phyloP scores from a whole-genome alignment of 305 asterid genomes.

The Plantago rigida region DNA sequence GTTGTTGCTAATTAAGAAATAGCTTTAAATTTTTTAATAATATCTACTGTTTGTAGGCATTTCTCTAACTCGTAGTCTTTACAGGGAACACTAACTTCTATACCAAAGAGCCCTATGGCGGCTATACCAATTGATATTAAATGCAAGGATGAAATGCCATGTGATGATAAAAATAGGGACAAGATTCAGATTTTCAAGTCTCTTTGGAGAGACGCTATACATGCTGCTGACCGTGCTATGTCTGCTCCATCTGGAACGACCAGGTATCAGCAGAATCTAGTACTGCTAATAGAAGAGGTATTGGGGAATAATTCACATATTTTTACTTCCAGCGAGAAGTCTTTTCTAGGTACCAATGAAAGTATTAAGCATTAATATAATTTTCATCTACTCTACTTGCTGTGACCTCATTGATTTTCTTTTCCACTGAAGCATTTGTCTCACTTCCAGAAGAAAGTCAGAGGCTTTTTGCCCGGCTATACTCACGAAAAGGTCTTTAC shows the following conservation, averaged over 20 bases:
- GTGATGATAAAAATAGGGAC: conserved; percentile 28
- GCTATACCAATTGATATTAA: conserved; percentile 59
- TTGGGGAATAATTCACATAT: conserved; percentile 52
- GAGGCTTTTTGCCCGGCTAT: conserved; percentile 75
- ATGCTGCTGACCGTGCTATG: conserved; percentile 45
- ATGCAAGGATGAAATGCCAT: conserved; percentile 36
- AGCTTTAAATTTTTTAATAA: conserved; percentile 4
- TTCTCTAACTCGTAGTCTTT: conserved; percentile 24
- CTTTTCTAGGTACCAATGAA: conserved; percentile 53
- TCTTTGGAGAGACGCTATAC: conserved; percentile 44
- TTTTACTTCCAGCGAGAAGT: conserved; percentile 56
- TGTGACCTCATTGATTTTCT: conserved; percentile 21
- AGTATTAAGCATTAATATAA: conserved; percentile 11
- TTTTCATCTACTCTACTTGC: conserved; percentile 12
- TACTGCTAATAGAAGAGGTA: conserved; percentile 59
- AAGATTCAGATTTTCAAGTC: conserved; percentile 41
- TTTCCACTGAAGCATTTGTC: conserved; percentile 47
- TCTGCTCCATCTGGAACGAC: conserved; percentile 41
- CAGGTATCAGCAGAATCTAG: conserved; percentile 63
- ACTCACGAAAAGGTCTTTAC: conserved; percentile 68
- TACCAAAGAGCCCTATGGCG: conserved; percentile 51
- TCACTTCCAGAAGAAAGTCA: conserved; percentile 76
- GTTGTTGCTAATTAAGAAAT: conserved; percentile 13
- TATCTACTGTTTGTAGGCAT: conserved; percentile 7
- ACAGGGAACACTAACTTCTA: conserved; percentile 63